Percentiles rank a stretch among this genome's conserved stretches.
These are phyloP conservation scores for Asparagopsis taxiformis DNA, from an alignment of 31 red algal species.

Conservation along the genomic window DNA sequence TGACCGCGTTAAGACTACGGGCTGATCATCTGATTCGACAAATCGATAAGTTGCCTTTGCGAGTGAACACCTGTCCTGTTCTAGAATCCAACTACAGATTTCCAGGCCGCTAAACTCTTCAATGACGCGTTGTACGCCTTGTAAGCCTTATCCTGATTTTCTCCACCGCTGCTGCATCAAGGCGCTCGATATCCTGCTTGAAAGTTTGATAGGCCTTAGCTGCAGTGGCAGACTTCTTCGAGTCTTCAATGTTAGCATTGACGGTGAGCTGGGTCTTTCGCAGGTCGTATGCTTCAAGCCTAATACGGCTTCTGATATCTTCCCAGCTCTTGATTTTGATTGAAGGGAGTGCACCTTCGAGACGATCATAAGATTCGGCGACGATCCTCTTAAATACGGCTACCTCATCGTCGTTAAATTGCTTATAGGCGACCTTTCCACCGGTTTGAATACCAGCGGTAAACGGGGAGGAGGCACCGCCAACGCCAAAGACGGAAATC, in stretches of 20 bases:
- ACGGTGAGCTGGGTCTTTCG: conserved; percentile 44
- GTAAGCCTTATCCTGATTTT: conserved; percentile 68
- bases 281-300: conserved; percentile 52
- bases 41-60: no score
- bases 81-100: conserved; percentile 40
- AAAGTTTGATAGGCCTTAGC: conserved; percentile 73
- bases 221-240: conserved; percentile 31
- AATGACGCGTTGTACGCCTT: conserved; percentile 61
- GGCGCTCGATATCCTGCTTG: conserved; percentile 73
- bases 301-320: conserved; percentile 73
- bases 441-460: conserved; percentile 55
- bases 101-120: conserved; percentile 53
- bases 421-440: conserved; percentile 64
- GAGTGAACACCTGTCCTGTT: no score
- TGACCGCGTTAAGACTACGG: no score
- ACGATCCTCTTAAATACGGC: conserved; percentile 63
- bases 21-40: no score
- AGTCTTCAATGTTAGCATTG: conserved; percentile 33
- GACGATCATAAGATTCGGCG: conserved; percentile 43
- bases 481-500: conserved; percentile 87
- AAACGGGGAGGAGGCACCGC: conserved; percentile 74
- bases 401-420: conserved; percentile 62
- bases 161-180: conserved; percentile 80
- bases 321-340: conserved; percentile 91
- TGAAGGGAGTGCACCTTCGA: conserved; percentile 31